Conservation (phyloP, 495 filamentous ascomycete species). For the Pseudevernia furfuracea region DNA sequence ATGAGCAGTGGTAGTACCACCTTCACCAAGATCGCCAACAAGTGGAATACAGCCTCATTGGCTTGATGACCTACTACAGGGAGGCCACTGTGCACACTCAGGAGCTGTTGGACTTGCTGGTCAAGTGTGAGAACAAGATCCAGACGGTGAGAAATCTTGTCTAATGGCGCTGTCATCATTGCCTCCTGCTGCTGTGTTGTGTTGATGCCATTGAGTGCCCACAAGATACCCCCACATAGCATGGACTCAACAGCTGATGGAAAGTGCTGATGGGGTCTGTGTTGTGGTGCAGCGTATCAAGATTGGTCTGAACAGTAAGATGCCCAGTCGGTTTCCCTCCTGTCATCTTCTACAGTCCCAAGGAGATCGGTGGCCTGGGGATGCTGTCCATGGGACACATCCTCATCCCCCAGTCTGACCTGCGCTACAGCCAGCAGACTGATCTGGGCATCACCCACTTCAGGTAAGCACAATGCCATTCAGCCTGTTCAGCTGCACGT, state of each 20-base stretch:
- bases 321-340: conserved; percentile 98
- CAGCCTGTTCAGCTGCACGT: too few species aligned
- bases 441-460: conserved; percentile 96
- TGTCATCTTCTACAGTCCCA: conserved; percentile 97
- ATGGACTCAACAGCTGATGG: too few species aligned
- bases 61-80: conserved; percentile 98
- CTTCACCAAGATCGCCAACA: conserved; percentile 99
- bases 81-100: conserved; percentile 97
- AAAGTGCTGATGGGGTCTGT: too few species aligned
- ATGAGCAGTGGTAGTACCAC: conserved; percentile 98
- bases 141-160: too few species aligned
- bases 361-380: conserved; percentile 91
- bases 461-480: too few species aligned
- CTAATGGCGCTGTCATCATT: too few species aligned
- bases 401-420: conserved; percentile 92
- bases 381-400: conserved; percentile 99
- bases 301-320: conserved; percentile 97
- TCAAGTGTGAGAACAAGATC: conserved; percentile 99
- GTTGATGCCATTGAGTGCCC: too few species aligned
- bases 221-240: too few species aligned
- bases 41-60: conserved; percentile 99
- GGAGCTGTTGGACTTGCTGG: conserved; percentile 89
- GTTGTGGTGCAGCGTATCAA: too few species aligned
- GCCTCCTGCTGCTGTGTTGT: too few species aligned
- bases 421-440: conserved; percentile 96